A percentile compares a stretch with the other conserved stretches of the same genome.
Conservation (phyloP, 208 protist species). For the Lotmaria passim region DNA sequence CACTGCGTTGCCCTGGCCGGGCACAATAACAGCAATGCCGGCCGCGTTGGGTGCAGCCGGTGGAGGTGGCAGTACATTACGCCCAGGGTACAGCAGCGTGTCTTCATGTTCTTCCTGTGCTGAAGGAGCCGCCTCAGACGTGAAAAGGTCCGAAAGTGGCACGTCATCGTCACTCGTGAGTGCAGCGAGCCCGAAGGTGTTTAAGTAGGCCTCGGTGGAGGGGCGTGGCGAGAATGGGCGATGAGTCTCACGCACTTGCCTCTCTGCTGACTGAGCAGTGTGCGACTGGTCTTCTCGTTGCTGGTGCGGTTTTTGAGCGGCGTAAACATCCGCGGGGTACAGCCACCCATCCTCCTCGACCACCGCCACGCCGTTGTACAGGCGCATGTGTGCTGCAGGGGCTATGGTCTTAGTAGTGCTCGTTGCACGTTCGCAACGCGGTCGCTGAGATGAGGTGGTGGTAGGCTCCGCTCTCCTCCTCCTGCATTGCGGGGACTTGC, state of each 20-base stretch:
- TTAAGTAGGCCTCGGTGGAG: background rate
- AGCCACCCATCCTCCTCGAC: constrained; percentile 71
- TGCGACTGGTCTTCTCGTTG: background rate
- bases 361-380: constrained; percentile 31
- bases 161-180: background rate
- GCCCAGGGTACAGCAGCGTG: background rate
- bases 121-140: background rate
- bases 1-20: background rate
- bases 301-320: constrained; percentile 18
- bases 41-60: background rate
- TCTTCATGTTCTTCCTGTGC: background rate
- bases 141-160: background rate
- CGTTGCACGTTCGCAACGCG: too few species aligned
- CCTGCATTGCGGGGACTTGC: background rate
- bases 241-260: background rate
- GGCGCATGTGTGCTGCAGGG: constrained; percentile 2
- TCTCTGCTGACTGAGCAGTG: background rate
- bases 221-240: background rate
- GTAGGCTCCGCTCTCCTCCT: background rate
- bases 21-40: background rate
- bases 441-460: too few species aligned
- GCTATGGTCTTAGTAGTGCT: too few species aligned
- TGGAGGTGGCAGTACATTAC: background rate
- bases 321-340: constrained; percentile 54
- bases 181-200: background rate